Conservation (phyloP, 2,329 filamentous ascomycete genomes). For the Aspergillus amoenus region DNA sequence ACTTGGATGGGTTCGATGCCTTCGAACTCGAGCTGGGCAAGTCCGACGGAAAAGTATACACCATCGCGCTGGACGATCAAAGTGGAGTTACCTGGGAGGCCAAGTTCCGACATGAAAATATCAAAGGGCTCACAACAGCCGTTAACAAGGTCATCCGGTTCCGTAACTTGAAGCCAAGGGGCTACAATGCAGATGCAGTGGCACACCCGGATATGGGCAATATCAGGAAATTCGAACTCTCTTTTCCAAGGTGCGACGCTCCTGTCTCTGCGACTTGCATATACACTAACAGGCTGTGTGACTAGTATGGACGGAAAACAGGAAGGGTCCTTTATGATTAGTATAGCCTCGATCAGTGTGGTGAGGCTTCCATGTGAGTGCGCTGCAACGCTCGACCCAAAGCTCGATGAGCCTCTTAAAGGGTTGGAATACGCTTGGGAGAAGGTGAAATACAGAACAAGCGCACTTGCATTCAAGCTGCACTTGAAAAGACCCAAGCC, state of each 20-base stretch:
- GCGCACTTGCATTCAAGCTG: not conserved
- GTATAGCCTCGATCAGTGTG: not conserved
- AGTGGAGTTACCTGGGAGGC: not conserved
- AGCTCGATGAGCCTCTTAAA: constrained; percentile 16
- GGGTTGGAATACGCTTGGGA: not conserved
- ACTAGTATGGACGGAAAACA: not conserved
- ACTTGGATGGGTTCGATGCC: constrained; percentile 2
- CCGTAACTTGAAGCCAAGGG: not conserved
- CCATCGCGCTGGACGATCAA: constrained; percentile 2
- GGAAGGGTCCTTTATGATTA: constrained; percentile 6
- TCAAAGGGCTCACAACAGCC: not conserved
- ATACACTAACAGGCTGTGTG: not conserved
- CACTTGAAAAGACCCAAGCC: not conserved
- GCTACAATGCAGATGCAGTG: not conserved
- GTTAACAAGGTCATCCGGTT: not conserved
- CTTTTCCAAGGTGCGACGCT: not conserved
- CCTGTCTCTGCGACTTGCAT: not conserved
- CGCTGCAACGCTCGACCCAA: not conserved
- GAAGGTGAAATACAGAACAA: not conserved
- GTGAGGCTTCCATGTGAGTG: constrained; percentile 6
- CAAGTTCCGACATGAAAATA: not conserved
- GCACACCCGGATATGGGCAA: not conserved
- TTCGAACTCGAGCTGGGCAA: not conserved
- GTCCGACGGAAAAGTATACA: constrained; percentile 8
- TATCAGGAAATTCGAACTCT: not conserved